Evolutionary conservation across 129 eudicot species (phyloP), one percentile per base, ranked within the genome.

Genomic region (Chrysanthemum seticuspe): DNA sequence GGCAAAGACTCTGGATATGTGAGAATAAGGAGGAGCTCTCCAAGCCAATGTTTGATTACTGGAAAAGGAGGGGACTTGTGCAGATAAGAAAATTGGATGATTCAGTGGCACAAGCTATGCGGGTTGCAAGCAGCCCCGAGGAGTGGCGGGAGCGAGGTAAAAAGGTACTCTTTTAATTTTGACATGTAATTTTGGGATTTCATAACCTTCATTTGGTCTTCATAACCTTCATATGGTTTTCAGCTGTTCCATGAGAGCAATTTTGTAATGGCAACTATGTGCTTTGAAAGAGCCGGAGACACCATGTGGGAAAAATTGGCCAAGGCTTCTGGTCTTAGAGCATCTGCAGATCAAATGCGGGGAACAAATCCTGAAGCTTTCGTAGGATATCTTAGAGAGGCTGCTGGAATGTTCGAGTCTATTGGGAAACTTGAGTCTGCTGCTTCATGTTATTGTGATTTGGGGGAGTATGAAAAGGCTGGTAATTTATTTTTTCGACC

Each of bases 201-300:
- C 52, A 13, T 18, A 5, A 27, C 40, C 60, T 29, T 49, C 27
- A 34, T 68, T 60, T 40, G 14, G 10, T 45, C 14, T 52, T 60
- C 1, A 40, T 59, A 23, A 40, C 11, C 6, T 4, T 36, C 49
- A 6, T 53, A 25, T 63, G 40, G 56, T 70, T 21, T 84, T 62
- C 86, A 91, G 97, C 86, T 91, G 5, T 87, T 59, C 53, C 75
- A 75, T 66, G 97, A 86, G 82, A 59, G 76, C 10, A 91, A 91
- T 57, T 91, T 76, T 75, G 96, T 80, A 78, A 85, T 88, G 93
- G 97, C 97, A 55, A 83, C 84, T 2, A 79, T 91, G 96, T 91
- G 97, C 71, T 91, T 91, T 55, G 96, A 91, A 67, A 83, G 86
- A 74, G 91, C 97, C 0, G 93, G 96, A 49, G 97, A 91, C 16